Percentiles rank a stretch among this genome's conserved stretches.
Evolutionary conservation across 177 flowering plant genomes (phyloP).

Genomic region (Telopea speciosissima): DNA sequence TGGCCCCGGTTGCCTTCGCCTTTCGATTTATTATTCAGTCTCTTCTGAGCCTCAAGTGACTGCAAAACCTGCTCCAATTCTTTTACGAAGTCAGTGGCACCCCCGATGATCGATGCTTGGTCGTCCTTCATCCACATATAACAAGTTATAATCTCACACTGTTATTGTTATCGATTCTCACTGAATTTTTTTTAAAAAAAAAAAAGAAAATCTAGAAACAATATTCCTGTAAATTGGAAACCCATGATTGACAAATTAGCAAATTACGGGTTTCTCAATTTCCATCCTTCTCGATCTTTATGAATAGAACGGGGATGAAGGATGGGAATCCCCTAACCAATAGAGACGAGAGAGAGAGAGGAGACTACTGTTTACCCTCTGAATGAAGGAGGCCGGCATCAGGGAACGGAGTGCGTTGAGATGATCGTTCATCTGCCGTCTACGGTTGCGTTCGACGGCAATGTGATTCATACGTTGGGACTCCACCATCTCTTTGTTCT

Average conservation of each 20-base stretch:
- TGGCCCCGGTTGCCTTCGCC: conserved; percentile 14
- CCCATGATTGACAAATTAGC: too few species aligned
- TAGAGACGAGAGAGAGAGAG: background rate
- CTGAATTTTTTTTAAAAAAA: too few species aligned
- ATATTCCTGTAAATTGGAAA: too few species aligned
- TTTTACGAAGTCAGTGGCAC: conserved; percentile 70
- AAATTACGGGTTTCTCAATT: too few species aligned
- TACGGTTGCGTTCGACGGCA: conserved; percentile 72
- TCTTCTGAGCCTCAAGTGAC: conserved; percentile 49
- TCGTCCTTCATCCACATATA: conserved; percentile 40
- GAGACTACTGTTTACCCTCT: conserved; percentile 32
- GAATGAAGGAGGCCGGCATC: conserved; percentile 61
- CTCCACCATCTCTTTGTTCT: conserved; percentile 66
- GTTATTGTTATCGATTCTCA: background rate
- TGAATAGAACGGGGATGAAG: too few species aligned
- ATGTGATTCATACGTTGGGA: conserved; percentile 79
- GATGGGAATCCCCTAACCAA: too few species aligned
- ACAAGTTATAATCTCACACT: background rate
- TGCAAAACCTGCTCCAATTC: conserved; percentile 63
- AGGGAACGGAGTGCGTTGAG: conserved; percentile 53
- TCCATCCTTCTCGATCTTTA: too few species aligned
- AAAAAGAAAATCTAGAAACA: too few species aligned
- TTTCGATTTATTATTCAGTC: conserved; percentile 16
- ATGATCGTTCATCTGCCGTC: conserved; percentile 71
- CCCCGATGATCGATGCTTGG: conserved; percentile 73